Conservation (phyloP, 805 yeast genomes). For the Metschnikowia matae region DNA sequence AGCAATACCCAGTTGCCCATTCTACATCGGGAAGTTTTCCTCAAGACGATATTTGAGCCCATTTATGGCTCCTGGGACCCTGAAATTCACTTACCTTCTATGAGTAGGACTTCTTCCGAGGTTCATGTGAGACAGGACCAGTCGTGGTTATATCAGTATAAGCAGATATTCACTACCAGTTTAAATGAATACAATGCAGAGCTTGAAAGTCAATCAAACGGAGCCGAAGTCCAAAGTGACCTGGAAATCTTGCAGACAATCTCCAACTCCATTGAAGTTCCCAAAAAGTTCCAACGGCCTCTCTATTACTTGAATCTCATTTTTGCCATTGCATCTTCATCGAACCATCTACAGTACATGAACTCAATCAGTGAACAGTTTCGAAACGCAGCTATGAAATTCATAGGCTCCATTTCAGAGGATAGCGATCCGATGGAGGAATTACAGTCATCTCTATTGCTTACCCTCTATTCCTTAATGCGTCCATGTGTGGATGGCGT, state of each 20-base stretch:
- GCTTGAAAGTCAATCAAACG: neutral
- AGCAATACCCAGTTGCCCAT: conserved; percentile 83
- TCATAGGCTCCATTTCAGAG: conserved; percentile 55
- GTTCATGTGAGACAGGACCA: conserved; percentile 19
- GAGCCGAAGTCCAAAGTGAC: neutral
- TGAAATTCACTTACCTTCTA: conserved; percentile 54
- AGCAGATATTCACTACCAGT: conserved; percentile 22
- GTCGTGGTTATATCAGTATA: conserved; percentile 48
- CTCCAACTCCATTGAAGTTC: conserved; percentile 32
- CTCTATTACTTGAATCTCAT: conserved; percentile 70
- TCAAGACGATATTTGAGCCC: conserved; percentile 66
- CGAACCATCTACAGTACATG: conserved; percentile 64
- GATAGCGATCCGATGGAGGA: conserved; percentile 63
- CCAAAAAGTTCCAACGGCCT: conserved; percentile 46
- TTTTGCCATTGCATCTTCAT: conserved; percentile 78
- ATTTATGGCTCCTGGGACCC: conserved; percentile 67
- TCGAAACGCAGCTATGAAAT: conserved; percentile 58
- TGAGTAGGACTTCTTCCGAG: conserved; percentile 34
- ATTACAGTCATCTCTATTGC: conserved; percentile 64
- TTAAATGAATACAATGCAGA: conserved; percentile 1
- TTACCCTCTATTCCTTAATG: conserved; percentile 75
- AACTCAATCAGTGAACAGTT: conserved; percentile 65
- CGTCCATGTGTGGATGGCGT: conserved; percentile 87
- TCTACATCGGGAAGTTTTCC: conserved; percentile 74
- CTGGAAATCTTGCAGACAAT: conserved; percentile 4